A percentile compares a stretch with the other conserved stretches of the same genome.
phyloP scores from a whole-genome alignment of 148 eudicot genomes.

The Pouteria glomerata region DNA sequence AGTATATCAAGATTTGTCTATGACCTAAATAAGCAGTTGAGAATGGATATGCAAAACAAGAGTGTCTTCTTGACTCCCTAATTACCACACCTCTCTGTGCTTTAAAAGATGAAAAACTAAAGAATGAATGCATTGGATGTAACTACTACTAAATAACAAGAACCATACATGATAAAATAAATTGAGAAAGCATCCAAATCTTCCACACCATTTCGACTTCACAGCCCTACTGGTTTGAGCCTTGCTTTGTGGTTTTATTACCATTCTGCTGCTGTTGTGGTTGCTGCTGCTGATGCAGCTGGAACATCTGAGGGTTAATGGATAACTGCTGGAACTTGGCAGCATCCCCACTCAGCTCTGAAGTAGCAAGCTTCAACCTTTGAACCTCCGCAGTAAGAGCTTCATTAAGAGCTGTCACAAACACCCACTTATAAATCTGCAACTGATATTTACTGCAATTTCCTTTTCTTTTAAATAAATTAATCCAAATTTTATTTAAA shows the following conservation, averaged over 20 bases:
- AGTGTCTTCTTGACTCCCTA: conserved; percentile 15
- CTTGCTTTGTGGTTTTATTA: conserved; percentile 40
- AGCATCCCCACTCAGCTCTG: conserved; percentile 55
- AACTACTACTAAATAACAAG: conserved; percentile 13
- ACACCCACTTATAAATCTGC: background rate
- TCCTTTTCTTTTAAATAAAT: too few relatives aligned
- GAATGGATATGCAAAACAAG: conserved; percentile 23
- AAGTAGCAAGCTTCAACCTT: conserved; percentile 72
- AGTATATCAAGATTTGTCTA: conserved; percentile 15
- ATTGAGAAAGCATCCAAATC: conserved; percentile 8
- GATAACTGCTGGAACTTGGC: conserved; percentile 73
- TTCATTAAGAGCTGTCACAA: conserved; percentile 74
- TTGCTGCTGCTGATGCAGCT: conserved; percentile 29
- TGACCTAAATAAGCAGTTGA: conserved; percentile 12
- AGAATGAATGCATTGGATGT: conserved; percentile 31
- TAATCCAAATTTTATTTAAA: too few relatives aligned
- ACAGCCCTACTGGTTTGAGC: conserved; percentile 28
- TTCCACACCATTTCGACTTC: background rate
- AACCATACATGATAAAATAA: conserved; percentile 5
- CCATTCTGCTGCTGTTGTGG: conserved; percentile 34
- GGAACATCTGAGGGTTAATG: conserved; percentile 65
- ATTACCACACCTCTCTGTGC: conserved; percentile 19
- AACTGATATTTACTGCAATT: background rate
- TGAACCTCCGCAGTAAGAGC: conserved; percentile 87
- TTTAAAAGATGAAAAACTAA: conserved; percentile 32